Conservation (phyloP, 306 rosid genomes). For the Malus orientalis region DNA sequence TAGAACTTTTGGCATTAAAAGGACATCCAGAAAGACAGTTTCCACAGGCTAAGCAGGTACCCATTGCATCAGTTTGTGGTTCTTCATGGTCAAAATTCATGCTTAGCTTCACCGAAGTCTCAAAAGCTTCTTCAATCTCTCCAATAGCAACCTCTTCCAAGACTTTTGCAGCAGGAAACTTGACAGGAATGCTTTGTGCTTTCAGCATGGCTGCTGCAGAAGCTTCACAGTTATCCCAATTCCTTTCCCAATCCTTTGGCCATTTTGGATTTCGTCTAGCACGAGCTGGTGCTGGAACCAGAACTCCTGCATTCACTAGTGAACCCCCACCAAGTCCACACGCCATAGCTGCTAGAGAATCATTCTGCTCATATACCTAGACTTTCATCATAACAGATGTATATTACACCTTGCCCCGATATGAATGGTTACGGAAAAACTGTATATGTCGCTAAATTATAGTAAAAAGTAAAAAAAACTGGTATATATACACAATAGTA, state of each 20-base stretch:
- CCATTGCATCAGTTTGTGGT: constrained; percentile 4
- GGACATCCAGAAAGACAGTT: constrained; percentile 37
- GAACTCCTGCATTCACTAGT: constrained; percentile 32
- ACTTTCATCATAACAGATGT: neutral
- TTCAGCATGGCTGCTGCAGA: constrained; percentile 28
- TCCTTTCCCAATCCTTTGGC: constrained; percentile 36
- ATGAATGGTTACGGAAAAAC: neutral
- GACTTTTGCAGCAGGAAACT: constrained; percentile 20
- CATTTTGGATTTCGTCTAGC: constrained; percentile 27
- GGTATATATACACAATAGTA: neutral
- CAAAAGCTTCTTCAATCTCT: constrained; percentile 16
- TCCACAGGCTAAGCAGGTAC: constrained; percentile 25
- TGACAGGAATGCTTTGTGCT: constrained; percentile 18
- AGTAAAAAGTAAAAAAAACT: neutral
- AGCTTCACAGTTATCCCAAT: constrained; percentile 30
- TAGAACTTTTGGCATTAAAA: constrained; percentile 28
- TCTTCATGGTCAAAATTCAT: constrained; percentile 25
- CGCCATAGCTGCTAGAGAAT: constrained; percentile 22
- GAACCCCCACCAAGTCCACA: constrained; percentile 41
- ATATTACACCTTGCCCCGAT: neutral
- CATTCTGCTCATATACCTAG: constrained; percentile 21
- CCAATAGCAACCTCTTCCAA: constrained; percentile 15
- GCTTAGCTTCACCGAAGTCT: constrained; percentile 21
- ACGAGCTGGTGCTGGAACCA: constrained; percentile 23
- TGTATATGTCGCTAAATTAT: neutral